Percentiles rank a stretch among this genome's conserved stretches.
Conservation (phyloP, 495 filamentous ascomycete species). For the Aspergillus hancockii region DNA sequence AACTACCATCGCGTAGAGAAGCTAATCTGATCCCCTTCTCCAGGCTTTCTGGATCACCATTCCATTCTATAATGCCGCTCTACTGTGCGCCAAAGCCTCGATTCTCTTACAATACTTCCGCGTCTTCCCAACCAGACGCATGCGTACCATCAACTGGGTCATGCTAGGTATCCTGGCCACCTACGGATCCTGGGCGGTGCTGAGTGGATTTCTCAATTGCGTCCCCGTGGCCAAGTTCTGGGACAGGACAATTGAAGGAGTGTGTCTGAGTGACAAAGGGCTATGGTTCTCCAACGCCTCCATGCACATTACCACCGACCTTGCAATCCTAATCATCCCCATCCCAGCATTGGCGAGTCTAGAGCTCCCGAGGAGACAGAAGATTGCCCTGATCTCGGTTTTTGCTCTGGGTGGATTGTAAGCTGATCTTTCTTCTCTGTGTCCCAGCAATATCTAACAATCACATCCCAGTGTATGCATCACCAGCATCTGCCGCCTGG, state of each 20-base stretch:
- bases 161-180: slow-evolving; percentile 42
- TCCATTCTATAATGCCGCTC: slow-evolving; percentile 49
- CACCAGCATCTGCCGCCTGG: slow-evolving; percentile 44
- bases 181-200: slow-evolving; percentile 44
- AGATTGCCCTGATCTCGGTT: slow-evolving; percentile 45
- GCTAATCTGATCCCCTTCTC: background rate
- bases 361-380: slow-evolving; percentile 49
- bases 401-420: slow-evolving; percentile 56
- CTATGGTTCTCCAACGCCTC: slow-evolving; percentile 52
- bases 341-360: slow-evolving; percentile 47
- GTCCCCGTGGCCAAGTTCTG: slow-evolving; percentile 50
- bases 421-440: slow-evolving; percentile 19
- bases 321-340: slow-evolving; percentile 54
- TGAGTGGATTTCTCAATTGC: slow-evolving; percentile 48
- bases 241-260: slow-evolving; percentile 32
- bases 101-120: slow-evolving; percentile 53
- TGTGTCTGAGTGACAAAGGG: slow-evolving; percentile 42
- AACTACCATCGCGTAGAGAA: background rate
- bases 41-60: slow-evolving; percentile 49
- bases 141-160: slow-evolving; percentile 44
- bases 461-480: slow-evolving; percentile 40
- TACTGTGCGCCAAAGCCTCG: slow-evolving; percentile 54
- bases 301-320: slow-evolving; percentile 55
- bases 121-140: slow-evolving; percentile 43
- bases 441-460: background rate